Conservation (phyloP, 1,284 basidiomycete species). For the Tilletia horrida region DNA sequence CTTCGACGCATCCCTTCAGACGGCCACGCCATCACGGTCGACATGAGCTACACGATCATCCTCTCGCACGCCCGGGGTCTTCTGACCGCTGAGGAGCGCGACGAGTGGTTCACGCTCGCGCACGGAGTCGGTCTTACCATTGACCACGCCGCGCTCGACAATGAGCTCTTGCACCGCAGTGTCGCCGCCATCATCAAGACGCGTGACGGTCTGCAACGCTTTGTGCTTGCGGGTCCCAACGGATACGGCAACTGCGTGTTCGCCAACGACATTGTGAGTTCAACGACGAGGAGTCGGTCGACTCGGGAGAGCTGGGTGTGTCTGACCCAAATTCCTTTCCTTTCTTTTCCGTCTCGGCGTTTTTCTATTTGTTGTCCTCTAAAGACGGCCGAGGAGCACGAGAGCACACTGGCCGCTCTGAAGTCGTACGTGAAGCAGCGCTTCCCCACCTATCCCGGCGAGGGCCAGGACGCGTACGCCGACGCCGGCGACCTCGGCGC, state of each 20-base stretch:
- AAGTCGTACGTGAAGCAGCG: conserved; percentile 56
- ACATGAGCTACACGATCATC: conserved; percentile 59
- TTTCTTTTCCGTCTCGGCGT: too few species aligned
- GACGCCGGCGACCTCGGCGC: conserved; percentile 58
- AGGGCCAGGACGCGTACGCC: conserved; percentile 57
- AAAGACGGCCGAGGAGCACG: conserved; percentile 55
- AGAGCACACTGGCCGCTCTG: conserved; percentile 55
- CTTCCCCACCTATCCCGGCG: conserved; percentile 49
- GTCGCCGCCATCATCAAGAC: conserved; percentile 59
- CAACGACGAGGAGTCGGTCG: not conserved
- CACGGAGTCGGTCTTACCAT: conserved; percentile 57
- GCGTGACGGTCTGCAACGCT: conserved; percentile 58
- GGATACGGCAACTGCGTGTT: conserved; percentile 57
- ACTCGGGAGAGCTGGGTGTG: not conserved
- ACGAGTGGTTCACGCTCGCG: conserved; percentile 57
- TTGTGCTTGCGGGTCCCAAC: conserved; percentile 55
- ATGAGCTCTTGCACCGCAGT: conserved; percentile 54
- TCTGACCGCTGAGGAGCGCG: conserved; percentile 56
- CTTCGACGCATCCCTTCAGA: conserved; percentile 30
- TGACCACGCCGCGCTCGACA: conserved; percentile 57
- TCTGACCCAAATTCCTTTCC: too few species aligned
- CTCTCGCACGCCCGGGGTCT: conserved; percentile 57
- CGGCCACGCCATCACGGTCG: conserved; percentile 58
- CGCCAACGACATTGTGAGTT: conserved; percentile 56
- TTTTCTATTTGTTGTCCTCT: too few species aligned